Base-by-base conservation (phyloP, 164 flowering plant genomes). In the Macadamia integrifolia region DNA sequence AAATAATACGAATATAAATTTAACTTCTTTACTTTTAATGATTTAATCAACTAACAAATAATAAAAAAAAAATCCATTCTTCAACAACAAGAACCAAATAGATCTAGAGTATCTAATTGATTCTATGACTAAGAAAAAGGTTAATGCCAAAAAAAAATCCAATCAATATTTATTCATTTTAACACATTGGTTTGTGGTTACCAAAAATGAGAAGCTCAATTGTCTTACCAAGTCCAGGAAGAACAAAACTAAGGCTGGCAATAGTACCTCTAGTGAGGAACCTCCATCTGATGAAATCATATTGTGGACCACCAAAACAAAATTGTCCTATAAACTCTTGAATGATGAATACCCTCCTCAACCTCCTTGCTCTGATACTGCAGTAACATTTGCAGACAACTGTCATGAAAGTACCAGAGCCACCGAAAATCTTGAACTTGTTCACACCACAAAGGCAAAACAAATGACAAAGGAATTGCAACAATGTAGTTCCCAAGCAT, bases 321-420 rank as follows among this genome's bases (percentile, higher is more conserved):
- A 77, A 79, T 62, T 74, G 71, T 81, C 77, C 78, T 62, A 76
- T 32, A 68, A 65, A 74, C 61, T 78, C 79, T 71, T 60, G 73
- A 69, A 46, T 46, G 65, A 76, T 75, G 40, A 69, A 65, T 61
- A 69, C 78, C 75, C 76, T 80, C 87, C 79, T 77, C 86, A 86
- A 84, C 85, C 84, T 84, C 85, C 82, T 79, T 77, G 80, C 77
- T 82, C 78, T 79, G 77, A 77, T 80, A 81, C 96, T 88, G 96
- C 96, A 88, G 81, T 64, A 74, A 72, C 84, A 85, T 80, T 67
- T 64, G 82, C 84, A 81, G 76, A 81, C 67, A 79, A 71, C 71
- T 74, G 73, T 80, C 82, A 82, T 67, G 61, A 70, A 81, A 69
- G 61, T 73, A 68, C 72, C 72, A 59, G 70, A 52, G 60, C 72